Evolutionary conservation across 768 basidiomycete genomes (phyloP), one percentile per base, ranked within the genome.

Genomic region (Leccinum longicurvipes): DNA sequence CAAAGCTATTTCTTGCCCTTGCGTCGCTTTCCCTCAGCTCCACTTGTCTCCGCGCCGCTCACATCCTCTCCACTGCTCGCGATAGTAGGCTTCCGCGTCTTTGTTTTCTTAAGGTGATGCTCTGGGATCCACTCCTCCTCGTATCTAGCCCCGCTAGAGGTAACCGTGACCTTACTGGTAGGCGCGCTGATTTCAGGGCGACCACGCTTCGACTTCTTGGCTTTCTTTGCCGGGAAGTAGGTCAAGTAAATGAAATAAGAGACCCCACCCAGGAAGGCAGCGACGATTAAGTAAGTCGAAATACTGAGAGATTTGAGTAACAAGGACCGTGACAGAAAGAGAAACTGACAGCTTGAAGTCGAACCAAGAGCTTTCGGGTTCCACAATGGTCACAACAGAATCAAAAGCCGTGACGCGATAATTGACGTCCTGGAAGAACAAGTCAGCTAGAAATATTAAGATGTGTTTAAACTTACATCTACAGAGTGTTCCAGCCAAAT

Each of bases 101-200:
- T 89, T 29, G 73, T 55, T 70, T 89, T 88, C 76, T 82, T 87
- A 58, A 91, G 75, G 63, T 93, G 91, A 65, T 91, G 89, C 61
- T 88, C 87, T n/a, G 91, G 91, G 61, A 93, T 93, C 91, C 91
- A 93, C 65, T 93, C 91, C 66, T 93, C 89, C 64, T 89, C 83
- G 62, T 93, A 92, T 44, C 83, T 85, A 36, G 84, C 81, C 2
- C 84, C 78, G 32, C 84, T 63, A 17, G 66, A 82, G 23, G 83
- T 83, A 29, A 85, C 84, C 7, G 86, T 86, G 32, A 81, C 79
- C 8, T 82, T 69, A 27, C 79, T 79, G 34, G 80, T 78, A 9
- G 87, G 82, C 4, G 82, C 71, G 54, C 80, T 84, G 51, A 82
- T 75, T 6, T 77, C 66, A 21, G 78, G 61, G 2, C 74, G 66